Percentiles rank a stretch among this genome's conserved stretches.
Conservation (phyloP, 2,329 filamentous ascomycete species). For the Diaporthe longicolla region DNA sequence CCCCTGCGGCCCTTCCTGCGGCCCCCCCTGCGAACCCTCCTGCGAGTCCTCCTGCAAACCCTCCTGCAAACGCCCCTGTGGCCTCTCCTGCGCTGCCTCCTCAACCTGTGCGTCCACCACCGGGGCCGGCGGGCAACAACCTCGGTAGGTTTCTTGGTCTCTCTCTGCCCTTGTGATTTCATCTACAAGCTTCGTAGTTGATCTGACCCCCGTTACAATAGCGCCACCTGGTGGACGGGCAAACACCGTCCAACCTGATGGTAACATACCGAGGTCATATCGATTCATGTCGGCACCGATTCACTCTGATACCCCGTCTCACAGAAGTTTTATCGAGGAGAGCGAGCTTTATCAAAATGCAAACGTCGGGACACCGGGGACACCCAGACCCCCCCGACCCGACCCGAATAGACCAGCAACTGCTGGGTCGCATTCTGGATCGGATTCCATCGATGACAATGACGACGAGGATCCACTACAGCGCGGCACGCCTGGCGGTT, state of each 20-base stretch:
- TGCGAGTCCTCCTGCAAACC: not conserved
- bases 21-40: not conserved
- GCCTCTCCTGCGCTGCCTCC: not conserved
- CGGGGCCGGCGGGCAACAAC: not conserved
- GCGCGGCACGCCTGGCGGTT: not conserved
- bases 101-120: not conserved
- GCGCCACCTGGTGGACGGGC: conserved; percentile 10
- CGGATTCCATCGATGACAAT: conserved; percentile 6
- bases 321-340: conserved; percentile 49
- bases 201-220: conserved; percentile 3
- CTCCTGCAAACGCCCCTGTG: conserved; percentile 11
- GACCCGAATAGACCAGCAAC: not conserved
- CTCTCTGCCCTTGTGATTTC: too few relatives aligned
- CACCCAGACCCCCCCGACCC: conserved; percentile 36
- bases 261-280: not conserved
- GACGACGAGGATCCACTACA: conserved; percentile 20
- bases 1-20: not conserved
- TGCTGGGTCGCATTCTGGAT: not conserved
- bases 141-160: not conserved
- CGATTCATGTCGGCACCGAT: conserved; percentile 30
- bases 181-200: not conserved
- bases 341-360: conserved; percentile 45
- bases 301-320: conserved; percentile 35
- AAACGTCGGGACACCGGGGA: conserved; percentile 45
- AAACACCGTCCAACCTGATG: conserved; percentile 9